Evolutionary conservation across 2,329 filamentous ascomycete genomes (phyloP).

Genomic region (Myrmaecium sp.): DNA sequence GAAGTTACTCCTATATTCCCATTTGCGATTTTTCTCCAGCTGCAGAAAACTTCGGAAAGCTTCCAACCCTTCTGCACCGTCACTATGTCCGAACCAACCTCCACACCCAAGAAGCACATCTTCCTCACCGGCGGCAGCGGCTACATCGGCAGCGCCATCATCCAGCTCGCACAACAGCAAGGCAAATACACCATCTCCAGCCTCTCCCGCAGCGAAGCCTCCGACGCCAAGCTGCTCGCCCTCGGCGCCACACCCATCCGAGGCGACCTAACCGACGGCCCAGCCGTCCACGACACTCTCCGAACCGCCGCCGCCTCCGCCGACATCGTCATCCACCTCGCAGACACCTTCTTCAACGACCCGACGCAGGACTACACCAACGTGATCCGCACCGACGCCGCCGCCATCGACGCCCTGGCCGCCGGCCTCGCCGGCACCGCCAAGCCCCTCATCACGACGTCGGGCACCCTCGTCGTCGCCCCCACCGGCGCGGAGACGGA

Average conservation of each 20-base stretch:
- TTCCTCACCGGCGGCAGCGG: constrained; percentile 12
- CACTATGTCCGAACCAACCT: too few relatives aligned
- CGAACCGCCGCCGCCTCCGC: constrained; percentile 20
- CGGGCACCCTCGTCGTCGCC: constrained; percentile 13
- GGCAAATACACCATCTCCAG: constrained; percentile 26
- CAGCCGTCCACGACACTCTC: constrained; percentile 22
- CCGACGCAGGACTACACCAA: constrained; percentile 10
- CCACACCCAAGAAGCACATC: constrained; percentile 5
- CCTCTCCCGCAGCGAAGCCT: constrained; percentile 22
- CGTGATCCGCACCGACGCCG: constrained; percentile 16
- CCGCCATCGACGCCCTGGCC: constrained; percentile 23
- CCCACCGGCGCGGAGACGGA: constrained; percentile 15
- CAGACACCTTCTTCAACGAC: constrained; percentile 12
- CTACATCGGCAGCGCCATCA: constrained; percentile 13
- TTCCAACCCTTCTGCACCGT: too few relatives aligned
- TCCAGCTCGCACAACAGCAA: constrained; percentile 17
- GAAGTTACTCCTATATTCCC: too few relatives aligned
- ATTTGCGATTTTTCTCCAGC: too few relatives aligned
- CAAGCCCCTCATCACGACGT: constrained; percentile 22
- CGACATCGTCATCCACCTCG: constrained; percentile 29
- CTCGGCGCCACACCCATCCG: constrained; percentile 24
- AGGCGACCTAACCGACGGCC: constrained; percentile 25
- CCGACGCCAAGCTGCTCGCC: constrained; percentile 19
- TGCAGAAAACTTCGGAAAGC: too few relatives aligned
- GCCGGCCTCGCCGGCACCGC: constrained; percentile 16